Evolutionary conservation across 331 rosid species (phyloP).

Genomic region (Pyrus hybrid): DNA sequence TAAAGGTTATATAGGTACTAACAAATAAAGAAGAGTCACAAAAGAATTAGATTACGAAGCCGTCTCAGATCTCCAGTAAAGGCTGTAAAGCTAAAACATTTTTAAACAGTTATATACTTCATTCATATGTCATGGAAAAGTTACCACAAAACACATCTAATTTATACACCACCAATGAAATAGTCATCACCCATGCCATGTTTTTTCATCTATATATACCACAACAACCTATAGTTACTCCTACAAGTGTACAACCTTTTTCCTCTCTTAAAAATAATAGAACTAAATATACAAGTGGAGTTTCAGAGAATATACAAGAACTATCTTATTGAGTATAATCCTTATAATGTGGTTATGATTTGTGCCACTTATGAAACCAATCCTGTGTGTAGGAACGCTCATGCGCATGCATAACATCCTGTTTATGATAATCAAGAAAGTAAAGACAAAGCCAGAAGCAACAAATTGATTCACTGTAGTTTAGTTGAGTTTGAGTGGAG

Average conservation of each 20-base stretch:
- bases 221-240: not conserved
- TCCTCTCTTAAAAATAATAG: not conserved
- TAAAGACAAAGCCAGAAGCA: not conserved
- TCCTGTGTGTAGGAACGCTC: not conserved
- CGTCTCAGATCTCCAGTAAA: not conserved
- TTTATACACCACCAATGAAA: not conserved
- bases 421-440: not conserved
- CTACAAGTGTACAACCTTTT: not conserved
- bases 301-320: not conserved
- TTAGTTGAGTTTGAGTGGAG: not conserved
- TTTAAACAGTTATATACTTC: not conserved
- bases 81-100: not conserved
- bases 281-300: not conserved
- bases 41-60: not conserved
- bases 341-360: not conserved
- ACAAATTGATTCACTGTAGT: not conserved
- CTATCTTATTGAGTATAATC: not conserved
- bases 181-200: not conserved
- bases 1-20: no score
- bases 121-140: not conserved
- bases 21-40: not conserved
- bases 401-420: not conserved
- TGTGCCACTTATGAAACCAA: not conserved
- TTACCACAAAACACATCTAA: not conserved
- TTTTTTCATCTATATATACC: not conserved